A percentile compares a stretch with the other conserved stretches of the same genome.
Evolutionary conservation across 352 stramenopile genomes (phyloP).

Genomic region (Pythium myriotylum): DNA sequence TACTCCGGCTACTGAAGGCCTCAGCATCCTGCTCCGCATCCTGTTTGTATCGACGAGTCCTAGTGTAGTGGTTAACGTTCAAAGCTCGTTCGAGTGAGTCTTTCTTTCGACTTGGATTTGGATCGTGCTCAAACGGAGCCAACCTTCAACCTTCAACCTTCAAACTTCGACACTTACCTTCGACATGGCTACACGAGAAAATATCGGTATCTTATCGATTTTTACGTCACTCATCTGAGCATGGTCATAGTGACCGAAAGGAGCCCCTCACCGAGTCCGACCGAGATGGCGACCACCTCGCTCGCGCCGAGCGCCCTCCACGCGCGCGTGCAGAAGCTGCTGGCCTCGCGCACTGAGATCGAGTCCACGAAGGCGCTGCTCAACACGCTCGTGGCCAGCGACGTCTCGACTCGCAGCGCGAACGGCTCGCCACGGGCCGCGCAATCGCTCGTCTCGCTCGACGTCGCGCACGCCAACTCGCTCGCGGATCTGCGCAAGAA

Average conservation of each 20-base stretch:
- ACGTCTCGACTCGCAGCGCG: slow-evolving; percentile 7
- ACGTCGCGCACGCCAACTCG: slow-evolving; percentile 23
- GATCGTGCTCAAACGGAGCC: no score
- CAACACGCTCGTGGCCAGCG: slow-evolving; percentile 46
- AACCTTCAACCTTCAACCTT: no score
- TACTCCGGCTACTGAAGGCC: no score
- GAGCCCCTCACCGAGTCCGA: no score
- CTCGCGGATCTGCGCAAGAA: slow-evolving; percentile 47
- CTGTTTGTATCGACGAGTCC: no score
- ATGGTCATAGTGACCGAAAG: no score
- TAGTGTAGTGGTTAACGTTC: no score
- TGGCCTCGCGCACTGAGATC: slow-evolving; percentile 61
- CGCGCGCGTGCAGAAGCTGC: slow-evolving; percentile 63
- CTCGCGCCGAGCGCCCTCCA: slow-evolving; percentile 37
- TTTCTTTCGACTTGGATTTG: no score
- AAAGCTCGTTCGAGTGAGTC: no score
- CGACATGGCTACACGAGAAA: neutral
- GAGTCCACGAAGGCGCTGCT: slow-evolving; percentile 65
- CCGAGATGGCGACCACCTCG: slow-evolving; percentile 16
- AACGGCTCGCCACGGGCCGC: neutral
- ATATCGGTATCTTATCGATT: no score
- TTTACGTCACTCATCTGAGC: no score
- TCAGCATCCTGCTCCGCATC: no score
- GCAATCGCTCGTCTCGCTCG: slow-evolving; percentile 34
- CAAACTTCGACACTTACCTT: neutral